These are phyloP conservation scores for Talaromyces sp. DNA, from an alignment of 2,329 filamentous ascomycete genomes.

Conservation along the genomic window DNA sequence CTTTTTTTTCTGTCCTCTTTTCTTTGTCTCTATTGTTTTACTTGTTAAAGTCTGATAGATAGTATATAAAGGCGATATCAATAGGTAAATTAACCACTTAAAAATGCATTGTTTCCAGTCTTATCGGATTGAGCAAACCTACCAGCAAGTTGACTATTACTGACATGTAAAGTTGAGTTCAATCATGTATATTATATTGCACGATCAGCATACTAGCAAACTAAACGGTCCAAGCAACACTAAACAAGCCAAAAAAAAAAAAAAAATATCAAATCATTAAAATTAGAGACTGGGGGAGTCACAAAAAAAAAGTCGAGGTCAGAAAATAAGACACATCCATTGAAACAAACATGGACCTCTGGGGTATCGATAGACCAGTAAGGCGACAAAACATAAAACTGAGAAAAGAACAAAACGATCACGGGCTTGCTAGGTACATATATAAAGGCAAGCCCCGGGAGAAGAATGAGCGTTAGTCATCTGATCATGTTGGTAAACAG, in stretches of 20 bases:
- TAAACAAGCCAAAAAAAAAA: not conserved
- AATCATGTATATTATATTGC: not conserved
- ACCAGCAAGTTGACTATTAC: not conserved
- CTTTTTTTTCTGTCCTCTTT: not conserved
- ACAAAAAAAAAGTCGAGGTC: conserved; percentile 4
- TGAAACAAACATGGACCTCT: not conserved
- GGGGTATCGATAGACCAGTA: conserved; percentile 4
- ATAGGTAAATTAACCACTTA: not conserved
- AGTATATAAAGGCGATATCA: not conserved
- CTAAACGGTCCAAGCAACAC: not conserved
- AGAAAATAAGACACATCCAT: not conserved
- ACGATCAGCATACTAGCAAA: not conserved
- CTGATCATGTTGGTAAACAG: not conserved
- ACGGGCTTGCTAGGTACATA: not conserved
- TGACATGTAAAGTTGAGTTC: not conserved
- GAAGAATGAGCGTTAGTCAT: not conserved
- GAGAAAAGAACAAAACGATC: conserved; percentile 14
- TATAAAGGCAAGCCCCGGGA: not conserved
- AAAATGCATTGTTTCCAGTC: not conserved
- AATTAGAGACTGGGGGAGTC: not conserved
- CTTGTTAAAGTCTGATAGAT: not conserved
- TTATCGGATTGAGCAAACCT: not conserved
- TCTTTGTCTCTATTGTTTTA: not conserved
- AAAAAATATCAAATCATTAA: not conserved
- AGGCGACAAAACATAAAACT: conserved; percentile 9